These are phyloP conservation scores for Blastobotrys attinorum DNA, from an alignment of 805 yeast species.

Conservation along the genomic window DNA sequence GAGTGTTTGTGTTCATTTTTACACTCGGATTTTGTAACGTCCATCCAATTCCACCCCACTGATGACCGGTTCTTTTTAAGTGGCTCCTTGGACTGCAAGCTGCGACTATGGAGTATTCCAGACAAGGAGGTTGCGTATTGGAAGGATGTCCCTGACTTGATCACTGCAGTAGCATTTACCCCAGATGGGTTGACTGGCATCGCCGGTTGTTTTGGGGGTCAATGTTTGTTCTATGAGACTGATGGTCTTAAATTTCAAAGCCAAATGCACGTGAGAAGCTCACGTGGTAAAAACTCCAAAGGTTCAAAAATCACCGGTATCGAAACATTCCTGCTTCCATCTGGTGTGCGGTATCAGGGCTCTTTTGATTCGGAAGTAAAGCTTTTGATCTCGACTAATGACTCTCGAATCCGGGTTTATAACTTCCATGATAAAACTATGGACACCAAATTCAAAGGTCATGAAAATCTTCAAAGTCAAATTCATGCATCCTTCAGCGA, in stretches of 20 bases:
- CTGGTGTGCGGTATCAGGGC: slow-evolving; percentile 6
- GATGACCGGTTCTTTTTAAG: slow-evolving; percentile 84
- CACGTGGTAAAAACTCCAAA: slow-evolving; percentile 26
- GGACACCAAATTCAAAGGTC: slow-evolving; percentile 66
- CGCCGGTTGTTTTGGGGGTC: slow-evolving; percentile 77
- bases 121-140: slow-evolving; percentile 59
- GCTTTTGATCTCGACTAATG: slow-evolving; percentile 67
- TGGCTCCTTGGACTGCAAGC: slow-evolving; percentile 68
- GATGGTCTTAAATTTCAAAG: slow-evolving; percentile 51
- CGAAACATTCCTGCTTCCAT: slow-evolving; percentile 29
- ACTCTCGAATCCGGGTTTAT: slow-evolving; percentile 65
- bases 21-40: slow-evolving; percentile 78
- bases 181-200: slow-evolving; percentile 52
- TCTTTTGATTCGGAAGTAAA: slow-evolving; percentile 30
- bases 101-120: slow-evolving; percentile 78
- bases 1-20: slow-evolving; percentile 55
- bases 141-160: slow-evolving; percentile 52
- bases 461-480: slow-evolving; percentile 61
- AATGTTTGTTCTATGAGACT: slow-evolving; percentile 52
- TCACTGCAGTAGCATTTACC: slow-evolving; percentile 69
- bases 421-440: slow-evolving; percentile 46
- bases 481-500: slow-evolving; percentile 59
- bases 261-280: slow-evolving; percentile 33
- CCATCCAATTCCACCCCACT: slow-evolving; percentile 68
- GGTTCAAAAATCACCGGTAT: slow-evolving; percentile 73